Evolutionary conservation across 2,329 filamentous ascomycete genomes (phyloP).

Genomic region (Trichophyton schoenleinii): DNA sequence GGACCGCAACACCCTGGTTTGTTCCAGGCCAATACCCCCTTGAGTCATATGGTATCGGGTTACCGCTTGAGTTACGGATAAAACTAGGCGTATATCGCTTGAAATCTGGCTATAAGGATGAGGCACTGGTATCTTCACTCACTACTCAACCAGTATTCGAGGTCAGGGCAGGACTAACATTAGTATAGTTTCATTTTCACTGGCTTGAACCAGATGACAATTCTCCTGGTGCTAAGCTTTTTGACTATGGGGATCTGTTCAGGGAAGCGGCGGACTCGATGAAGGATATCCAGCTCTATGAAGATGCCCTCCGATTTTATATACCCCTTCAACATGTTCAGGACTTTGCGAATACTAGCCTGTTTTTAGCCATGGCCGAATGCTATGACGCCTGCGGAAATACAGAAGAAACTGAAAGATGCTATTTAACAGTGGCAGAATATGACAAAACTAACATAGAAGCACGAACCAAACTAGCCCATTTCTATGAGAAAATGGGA

Average conservation of each 20-base stretch:
- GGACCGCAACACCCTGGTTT: constrained; percentile 51
- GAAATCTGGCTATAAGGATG: constrained; percentile 50
- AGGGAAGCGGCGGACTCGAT: constrained; percentile 55
- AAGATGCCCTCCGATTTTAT: constrained; percentile 49
- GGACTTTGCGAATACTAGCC: constrained; percentile 37
- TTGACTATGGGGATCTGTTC: constrained; percentile 66
- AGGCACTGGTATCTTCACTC: constrained; percentile 54
- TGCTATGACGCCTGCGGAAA: constrained; percentile 57
- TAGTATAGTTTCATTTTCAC: constrained; percentile 49
- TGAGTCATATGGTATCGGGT: constrained; percentile 54
- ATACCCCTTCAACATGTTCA: constrained; percentile 37
- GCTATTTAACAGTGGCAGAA: constrained; percentile 61
- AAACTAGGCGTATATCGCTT: constrained; percentile 78
- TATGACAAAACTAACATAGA: constrained; percentile 60
- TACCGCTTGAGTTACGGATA: constrained; percentile 71
- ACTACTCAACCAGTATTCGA: not conserved
- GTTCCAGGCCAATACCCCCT: constrained; percentile 40
- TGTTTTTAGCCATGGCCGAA: constrained; percentile 39
- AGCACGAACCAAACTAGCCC: constrained; percentile 66
- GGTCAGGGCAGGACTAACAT: not conserved
- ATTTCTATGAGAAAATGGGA: constrained; percentile 66
- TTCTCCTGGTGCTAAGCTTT: constrained; percentile 39
- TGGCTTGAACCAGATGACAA: constrained; percentile 55
- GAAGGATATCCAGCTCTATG: constrained; percentile 37
- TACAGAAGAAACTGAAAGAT: constrained; percentile 59